Percentiles rank a stretch among this genome's conserved stretches.
phyloP scores from a whole-genome alignment of 78 protist genomes.

The Planoprotostelium fungivorum region DNA sequence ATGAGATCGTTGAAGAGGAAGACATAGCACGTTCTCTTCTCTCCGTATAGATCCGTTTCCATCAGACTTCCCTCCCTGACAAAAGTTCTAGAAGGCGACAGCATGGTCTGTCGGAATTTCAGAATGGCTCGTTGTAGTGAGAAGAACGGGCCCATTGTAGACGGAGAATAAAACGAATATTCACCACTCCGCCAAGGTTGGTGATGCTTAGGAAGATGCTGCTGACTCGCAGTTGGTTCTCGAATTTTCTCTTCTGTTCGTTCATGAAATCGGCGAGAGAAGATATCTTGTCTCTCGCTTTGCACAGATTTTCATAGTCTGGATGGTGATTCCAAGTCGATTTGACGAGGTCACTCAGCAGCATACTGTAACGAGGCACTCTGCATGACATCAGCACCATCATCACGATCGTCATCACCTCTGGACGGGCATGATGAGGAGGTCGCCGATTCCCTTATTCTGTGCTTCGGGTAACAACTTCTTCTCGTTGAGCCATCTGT shows the following conservation, averaged over 20 bases:
- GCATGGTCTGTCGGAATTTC: not conserved
- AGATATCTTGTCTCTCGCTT: conserved; percentile 40
- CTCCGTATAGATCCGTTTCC: not conserved
- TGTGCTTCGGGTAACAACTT: not conserved
- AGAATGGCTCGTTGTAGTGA: not conserved
- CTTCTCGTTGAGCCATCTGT: not conserved
- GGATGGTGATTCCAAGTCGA: conserved; percentile 47
- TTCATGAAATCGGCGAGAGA: conserved; percentile 37
- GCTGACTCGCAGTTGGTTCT: not conserved
- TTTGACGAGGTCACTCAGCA: conserved; percentile 45
- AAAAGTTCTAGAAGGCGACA: not conserved
- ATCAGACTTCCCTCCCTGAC: not conserved
- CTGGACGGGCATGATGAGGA: conserved; percentile 68
- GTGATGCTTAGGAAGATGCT: not conserved
- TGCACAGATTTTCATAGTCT: conserved; percentile 32
- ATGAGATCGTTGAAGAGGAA: not conserved
- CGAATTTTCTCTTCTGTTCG: not conserved
- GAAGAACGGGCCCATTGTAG: not conserved
- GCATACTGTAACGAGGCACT: conserved; percentile 43
- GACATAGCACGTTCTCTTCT: not conserved
- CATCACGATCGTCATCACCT: not conserved
- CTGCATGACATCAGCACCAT: not conserved
- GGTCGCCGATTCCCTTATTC: conserved; percentile 11
- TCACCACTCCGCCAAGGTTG: not conserved
- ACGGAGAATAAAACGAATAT: not conserved